Evolutionary conservation across 2,329 filamentous ascomycete genomes (phyloP).

Genomic region (Nigrospora sphaerica): DNA sequence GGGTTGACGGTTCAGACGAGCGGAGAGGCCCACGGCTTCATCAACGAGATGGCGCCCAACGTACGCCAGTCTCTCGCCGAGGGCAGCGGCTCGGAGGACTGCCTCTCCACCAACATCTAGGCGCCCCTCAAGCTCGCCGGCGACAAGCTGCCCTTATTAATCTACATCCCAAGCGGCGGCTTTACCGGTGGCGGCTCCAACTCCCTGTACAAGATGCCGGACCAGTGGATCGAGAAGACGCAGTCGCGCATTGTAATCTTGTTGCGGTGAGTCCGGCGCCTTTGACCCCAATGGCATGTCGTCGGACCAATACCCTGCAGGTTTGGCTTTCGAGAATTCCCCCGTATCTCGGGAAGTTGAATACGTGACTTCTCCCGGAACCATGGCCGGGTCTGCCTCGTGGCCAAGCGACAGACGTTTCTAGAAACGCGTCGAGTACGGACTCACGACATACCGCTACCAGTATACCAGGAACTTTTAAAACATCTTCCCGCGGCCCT

Average conservation of each 20-base stretch:
- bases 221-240: constrained; percentile 2
- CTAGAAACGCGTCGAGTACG: background rate
- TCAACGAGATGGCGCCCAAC: constrained; percentile 4
- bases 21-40: constrained; percentile 2
- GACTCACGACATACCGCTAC: constrained; percentile 23
- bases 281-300: constrained; percentile 8
- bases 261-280: constrained; percentile 1
- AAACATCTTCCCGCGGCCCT: constrained; percentile 22
- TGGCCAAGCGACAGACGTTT: no score
- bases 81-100: constrained; percentile 14
- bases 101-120: constrained; percentile 16
- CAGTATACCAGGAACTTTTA: constrained; percentile 27
- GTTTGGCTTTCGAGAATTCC: constrained; percentile 2
- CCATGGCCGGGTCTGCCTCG: background rate
- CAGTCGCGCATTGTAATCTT: constrained; percentile 1
- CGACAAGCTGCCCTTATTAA: constrained; percentile 12
- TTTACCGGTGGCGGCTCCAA: constrained; percentile 3
- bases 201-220: constrained; percentile 1
- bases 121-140: constrained; percentile 7
- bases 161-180: constrained; percentile 16
- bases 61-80: constrained; percentile 25
- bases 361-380: background rate
- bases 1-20: background rate
- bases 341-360: constrained; percentile 3
- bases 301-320: background rate